A percentile compares a stretch with the other conserved stretches of the same genome.
Conservation (phyloP, 495 filamentous ascomycete genomes). For the Hyaloscypha hepaticicola region DNA sequence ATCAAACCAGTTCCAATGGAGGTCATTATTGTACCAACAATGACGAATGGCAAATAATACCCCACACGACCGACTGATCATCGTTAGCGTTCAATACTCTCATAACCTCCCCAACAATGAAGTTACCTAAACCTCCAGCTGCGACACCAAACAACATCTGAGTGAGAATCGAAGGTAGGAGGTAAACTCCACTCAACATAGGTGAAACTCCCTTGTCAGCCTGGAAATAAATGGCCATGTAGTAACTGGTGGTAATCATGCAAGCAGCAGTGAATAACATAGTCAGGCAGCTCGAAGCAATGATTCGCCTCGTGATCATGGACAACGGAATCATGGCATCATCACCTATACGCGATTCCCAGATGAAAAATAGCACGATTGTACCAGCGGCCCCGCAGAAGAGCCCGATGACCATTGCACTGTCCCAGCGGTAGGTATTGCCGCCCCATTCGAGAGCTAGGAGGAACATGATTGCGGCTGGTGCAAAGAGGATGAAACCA, state of each 20-base stretch:
- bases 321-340: constrained; percentile 49
- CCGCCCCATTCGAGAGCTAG: constrained; percentile 51
- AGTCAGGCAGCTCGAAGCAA: constrained; percentile 38
- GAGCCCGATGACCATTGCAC: constrained; percentile 36
- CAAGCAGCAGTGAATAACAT: constrained; percentile 12
- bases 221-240: constrained; percentile 86
- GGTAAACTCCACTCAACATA: constrained; percentile 68
- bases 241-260: constrained; percentile 43
- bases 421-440: constrained; percentile 41
- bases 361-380: constrained; percentile 42
- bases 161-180: constrained; percentile 53
- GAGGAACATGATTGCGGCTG: constrained; percentile 40
- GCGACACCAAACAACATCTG: constrained; percentile 43
- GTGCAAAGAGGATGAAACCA: constrained; percentile 43
- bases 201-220: constrained; percentile 58
- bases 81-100: constrained; percentile 51
- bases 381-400: constrained; percentile 48
- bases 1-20: constrained; percentile 37
- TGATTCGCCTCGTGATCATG: constrained; percentile 28
- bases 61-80: constrained; percentile 39
- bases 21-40: constrained; percentile 18
- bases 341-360: constrained; percentile 47
- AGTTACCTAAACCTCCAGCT: constrained; percentile 66
- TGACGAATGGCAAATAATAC: constrained; percentile 53
- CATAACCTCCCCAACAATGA: constrained; percentile 56